A percentile compares a stretch with the other conserved stretches of the same genome.
phyloP scores from a whole-genome alignment of 805 yeast genomes.

The Pichia eremophila region DNA sequence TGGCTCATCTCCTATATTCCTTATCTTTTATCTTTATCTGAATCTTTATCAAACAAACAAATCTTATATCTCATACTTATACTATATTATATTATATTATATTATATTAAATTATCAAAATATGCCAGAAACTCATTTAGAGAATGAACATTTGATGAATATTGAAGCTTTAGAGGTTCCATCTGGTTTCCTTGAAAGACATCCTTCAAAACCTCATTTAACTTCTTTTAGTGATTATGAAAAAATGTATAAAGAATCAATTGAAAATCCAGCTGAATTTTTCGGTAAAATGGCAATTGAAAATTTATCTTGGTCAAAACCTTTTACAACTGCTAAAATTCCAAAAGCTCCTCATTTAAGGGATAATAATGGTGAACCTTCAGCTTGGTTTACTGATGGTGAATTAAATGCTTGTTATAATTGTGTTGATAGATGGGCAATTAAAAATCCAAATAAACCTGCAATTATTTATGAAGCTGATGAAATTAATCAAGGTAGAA shows the following conservation, averaged over 20 bases:
- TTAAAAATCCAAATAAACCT: constrained; percentile 56
- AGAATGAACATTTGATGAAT: constrained; percentile 26
- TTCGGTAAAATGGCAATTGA: constrained; percentile 46
- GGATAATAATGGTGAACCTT: constrained; percentile 40
- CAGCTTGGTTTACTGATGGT: constrained; percentile 75
- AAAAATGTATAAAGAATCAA: constrained; percentile 42
- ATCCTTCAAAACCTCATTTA: constrained; percentile 39
- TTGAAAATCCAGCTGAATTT: constrained; percentile 44
- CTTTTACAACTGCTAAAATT: constrained; percentile 38
- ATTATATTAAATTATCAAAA: not conserved
- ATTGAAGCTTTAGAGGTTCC: constrained; percentile 25
- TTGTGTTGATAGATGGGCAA: constrained; percentile 77
- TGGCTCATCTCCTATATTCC: too few relatives aligned
- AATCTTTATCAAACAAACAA: not conserved
- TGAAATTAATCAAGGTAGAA: constrained; percentile 55
- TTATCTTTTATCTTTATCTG: not conserved
- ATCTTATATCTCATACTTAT: too few relatives aligned
- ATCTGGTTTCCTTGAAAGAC: constrained; percentile 28
- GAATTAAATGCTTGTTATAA: constrained; percentile 73
- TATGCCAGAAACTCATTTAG: constrained; percentile 19
- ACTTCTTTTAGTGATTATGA: constrained; percentile 41
- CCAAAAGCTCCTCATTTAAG: constrained; percentile 34
- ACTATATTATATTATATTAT: too few relatives aligned
- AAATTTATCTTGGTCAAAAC: constrained; percentile 42
- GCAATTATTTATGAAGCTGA: constrained; percentile 80